Percentiles rank a stretch among this genome's conserved stretches.
Conservation (phyloP, 2,329 filamentous ascomycete genomes). For the Hypoxylon rubiginosum region DNA sequence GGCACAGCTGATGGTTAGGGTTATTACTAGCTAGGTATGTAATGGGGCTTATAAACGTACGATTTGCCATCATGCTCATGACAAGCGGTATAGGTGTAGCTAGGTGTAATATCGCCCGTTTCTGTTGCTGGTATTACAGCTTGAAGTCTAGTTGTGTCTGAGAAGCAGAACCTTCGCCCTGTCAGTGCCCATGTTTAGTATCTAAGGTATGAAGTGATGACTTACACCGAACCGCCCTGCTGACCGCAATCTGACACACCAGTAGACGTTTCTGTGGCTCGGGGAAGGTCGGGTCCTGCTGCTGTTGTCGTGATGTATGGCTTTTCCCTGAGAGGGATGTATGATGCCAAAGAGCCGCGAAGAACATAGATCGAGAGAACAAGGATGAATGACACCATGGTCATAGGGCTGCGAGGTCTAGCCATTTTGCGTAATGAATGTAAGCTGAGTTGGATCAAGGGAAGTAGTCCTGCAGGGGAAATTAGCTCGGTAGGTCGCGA, state of each 20-base stretch:
- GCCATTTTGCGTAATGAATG: slow-evolving; percentile 11
- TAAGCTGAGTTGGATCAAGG: slow-evolving; percentile 16
- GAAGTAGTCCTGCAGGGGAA: slow-evolving; percentile 15
- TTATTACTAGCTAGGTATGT: no score
- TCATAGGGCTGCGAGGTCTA: not conserved
- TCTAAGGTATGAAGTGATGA: not conserved
- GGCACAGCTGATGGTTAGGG: slow-evolving; percentile 1
- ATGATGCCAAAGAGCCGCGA: no score
- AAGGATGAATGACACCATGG: not conserved
- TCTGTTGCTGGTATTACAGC: slow-evolving; percentile 50
- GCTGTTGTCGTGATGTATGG: no score
- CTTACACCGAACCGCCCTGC: slow-evolving; percentile 61
- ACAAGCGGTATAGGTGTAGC: slow-evolving; percentile 56
- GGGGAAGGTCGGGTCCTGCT: slow-evolving; percentile 34
- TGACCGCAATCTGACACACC: slow-evolving; percentile 66
- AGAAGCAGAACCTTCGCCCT: slow-evolving; percentile 50
- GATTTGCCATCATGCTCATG: slow-evolving; percentile 65
- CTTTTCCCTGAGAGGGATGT: no score
- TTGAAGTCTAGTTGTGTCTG: slow-evolving; percentile 49
- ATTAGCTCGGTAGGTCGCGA: not conserved
- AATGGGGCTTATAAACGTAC: slow-evolving; percentile 53
- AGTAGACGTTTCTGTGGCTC: slow-evolving; percentile 54
- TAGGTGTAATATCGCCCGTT: slow-evolving; percentile 47
- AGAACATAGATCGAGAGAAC: not conserved
- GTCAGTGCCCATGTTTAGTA: not conserved